Base-by-base conservation (phyloP, 2,329 filamentous ascomycete genomes). In the Cladophialophora yegresii region DNA sequence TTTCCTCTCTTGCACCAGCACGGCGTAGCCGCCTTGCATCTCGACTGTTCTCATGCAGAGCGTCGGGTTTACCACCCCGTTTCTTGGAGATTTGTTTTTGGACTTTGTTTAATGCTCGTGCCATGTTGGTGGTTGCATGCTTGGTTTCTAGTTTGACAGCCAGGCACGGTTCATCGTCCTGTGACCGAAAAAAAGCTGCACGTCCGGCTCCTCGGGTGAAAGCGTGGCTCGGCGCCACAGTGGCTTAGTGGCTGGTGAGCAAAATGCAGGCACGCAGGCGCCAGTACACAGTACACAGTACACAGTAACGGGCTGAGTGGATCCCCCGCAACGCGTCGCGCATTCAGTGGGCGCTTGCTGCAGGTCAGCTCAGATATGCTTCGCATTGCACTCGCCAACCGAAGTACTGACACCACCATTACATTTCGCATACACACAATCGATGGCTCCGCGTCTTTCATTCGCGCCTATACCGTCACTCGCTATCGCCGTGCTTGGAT, bases 51-150 rank as follows among this genome's bases (percentile, higher is more conserved):
- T 92, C 89, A 74, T 98, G 93, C 23, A 98, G 83, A 12, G 89
- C 84, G 32, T 88, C 87, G 54, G 91, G 84, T 45, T 87, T 86
- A 22, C 87, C 87, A 69, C 87, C 86, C 70, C 89, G 87, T 84
- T 97, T 97, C 81, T 96, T 96, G 36, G 87, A 82, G 69, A 98
- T 93, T 69, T 92, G 87, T 80, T 98, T 98, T 68, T 90, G 86
- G 22, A 95, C 90, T 76, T 97, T 98, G 68, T 86, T 81, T 6
- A 97, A 79, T 51, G 88, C 86, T 74, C 87, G 89, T 13, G 91
- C 85, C 92, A 96, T 96, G 26, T 72, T 83, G 47, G 23, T 55
- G 20, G n/a, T 23, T 13, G 16, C 33, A n/a, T 10, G 23, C 5
- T 23, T 2, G 47, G 10, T 51, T 26, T 51, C 20, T 51, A 13